Evolutionary conservation across 2,329 filamentous ascomycete genomes (phyloP).

Genomic region (Tolypocladium amazonense): DNA sequence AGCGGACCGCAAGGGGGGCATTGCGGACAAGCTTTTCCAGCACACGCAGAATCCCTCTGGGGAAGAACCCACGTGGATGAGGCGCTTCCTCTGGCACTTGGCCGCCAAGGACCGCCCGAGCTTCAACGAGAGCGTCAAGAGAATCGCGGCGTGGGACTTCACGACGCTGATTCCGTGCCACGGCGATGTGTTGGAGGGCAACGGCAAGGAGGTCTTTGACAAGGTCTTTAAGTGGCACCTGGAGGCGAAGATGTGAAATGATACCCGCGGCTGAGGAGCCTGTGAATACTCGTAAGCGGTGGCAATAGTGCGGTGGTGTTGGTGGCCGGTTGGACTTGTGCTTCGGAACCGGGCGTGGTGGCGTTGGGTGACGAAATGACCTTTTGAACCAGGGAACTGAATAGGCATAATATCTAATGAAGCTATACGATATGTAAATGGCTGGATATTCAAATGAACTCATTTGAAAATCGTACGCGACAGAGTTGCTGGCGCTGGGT

Average conservation of each 20-base stretch:
- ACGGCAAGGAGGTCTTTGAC: constrained; percentile 63
- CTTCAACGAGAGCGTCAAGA: constrained; percentile 58
- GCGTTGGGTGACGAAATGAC: background rate
- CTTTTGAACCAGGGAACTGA: background rate
- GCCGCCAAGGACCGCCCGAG: constrained; percentile 51
- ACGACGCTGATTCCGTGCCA: constrained; percentile 82
- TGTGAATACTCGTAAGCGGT: background rate
- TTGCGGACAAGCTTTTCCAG: constrained; percentile 33
- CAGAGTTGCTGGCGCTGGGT: background rate
- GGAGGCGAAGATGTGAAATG: constrained; percentile 18
- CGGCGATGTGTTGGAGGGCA: constrained; percentile 71
- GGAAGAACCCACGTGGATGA: constrained; percentile 59
- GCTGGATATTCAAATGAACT: background rate
- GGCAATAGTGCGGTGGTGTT: background rate
- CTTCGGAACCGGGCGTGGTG: background rate
- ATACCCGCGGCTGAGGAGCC: background rate
- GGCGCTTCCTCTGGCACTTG: constrained; percentile 74
- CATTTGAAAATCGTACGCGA: background rate
- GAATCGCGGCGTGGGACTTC: constrained; percentile 76
- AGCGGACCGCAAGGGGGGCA: constrained; percentile 17
- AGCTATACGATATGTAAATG: background rate
- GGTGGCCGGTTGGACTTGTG: background rate
- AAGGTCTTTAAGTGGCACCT: constrained; percentile 81
- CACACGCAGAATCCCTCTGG: constrained; percentile 52
- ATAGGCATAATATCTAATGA: background rate